Percentiles rank a stretch among this genome's conserved stretches.
Evolutionary conservation across 2,329 filamentous ascomycete species (phyloP).

Genomic region (Madurella mycetomatis): DNA sequence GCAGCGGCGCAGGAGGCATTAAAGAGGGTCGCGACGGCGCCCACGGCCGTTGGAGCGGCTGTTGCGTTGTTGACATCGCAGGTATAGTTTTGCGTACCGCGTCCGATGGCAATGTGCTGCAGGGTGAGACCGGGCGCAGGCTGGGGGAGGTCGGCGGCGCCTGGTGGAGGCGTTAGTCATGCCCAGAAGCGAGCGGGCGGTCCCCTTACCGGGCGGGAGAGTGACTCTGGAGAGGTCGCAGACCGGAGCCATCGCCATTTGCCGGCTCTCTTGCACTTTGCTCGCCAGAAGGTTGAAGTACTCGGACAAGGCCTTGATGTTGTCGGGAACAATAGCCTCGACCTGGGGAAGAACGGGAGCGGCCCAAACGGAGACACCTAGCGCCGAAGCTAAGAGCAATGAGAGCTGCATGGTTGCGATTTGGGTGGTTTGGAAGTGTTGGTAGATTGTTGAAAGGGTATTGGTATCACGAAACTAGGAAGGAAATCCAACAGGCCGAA

Average conservation of each 20-base stretch:
- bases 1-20: conserved; percentile 78
- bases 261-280: conserved; percentile 48
- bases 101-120: conserved; percentile 77
- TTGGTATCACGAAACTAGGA: conserved; percentile 10
- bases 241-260: conserved; percentile 37
- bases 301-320: conserved; percentile 47
- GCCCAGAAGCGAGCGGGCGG: conserved; percentile 16
- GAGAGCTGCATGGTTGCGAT: conserved; percentile 45
- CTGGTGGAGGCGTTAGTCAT: conserved; percentile 16
- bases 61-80: conserved; percentile 61
- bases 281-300: conserved; percentile 58
- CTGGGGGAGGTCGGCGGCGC: conserved; percentile 45
- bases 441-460: conserved; percentile 1
- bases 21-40: conserved; percentile 81
- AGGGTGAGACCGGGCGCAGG: conserved; percentile 58
- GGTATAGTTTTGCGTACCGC: conserved; percentile 92
- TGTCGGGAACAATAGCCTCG: conserved; percentile 37
- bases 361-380: conserved; percentile 42
- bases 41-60: conserved; percentile 58
- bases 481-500: conserved; percentile 16
- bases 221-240: conserved; percentile 53
- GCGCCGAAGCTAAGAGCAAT: conserved; percentile 42
- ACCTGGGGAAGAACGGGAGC: conserved; percentile 46
- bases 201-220: conserved; percentile 46
- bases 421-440: conserved; percentile 7